phyloP scores from a whole-genome alignment of 1,284 basidiomycete species.

The Ustilago trichophora region DNA sequence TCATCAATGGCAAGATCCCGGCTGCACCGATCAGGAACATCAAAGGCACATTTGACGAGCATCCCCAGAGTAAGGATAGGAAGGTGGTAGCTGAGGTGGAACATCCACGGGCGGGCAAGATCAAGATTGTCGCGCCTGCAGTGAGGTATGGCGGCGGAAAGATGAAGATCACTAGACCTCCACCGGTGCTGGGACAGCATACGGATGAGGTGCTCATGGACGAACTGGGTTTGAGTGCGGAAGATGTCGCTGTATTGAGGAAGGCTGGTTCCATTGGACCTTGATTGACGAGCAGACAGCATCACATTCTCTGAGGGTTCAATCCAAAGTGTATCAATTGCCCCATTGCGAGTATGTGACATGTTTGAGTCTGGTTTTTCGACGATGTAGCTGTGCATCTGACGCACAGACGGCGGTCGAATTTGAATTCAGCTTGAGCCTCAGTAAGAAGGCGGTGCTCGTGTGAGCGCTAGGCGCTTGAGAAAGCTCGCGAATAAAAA shows the following conservation, averaged over 20 bases:
- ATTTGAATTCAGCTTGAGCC: no score
- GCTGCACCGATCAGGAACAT: slow-evolving; percentile 81
- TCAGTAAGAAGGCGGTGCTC: no score
- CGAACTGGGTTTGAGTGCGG: slow-evolving; percentile 76
- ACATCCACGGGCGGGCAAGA: slow-evolving; percentile 76
- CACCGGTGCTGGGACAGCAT: slow-evolving; percentile 67
- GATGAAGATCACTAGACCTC: slow-evolving; percentile 60
- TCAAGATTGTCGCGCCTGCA: slow-evolving; percentile 86
- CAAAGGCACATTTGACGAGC: slow-evolving; percentile 80
- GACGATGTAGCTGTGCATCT: no score
- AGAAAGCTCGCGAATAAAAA: no score
- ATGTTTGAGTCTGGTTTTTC: no score
- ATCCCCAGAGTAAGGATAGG: slow-evolving; percentile 82
- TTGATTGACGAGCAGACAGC: no score
- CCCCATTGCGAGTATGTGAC: no score
- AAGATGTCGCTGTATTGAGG: slow-evolving; percentile 72
- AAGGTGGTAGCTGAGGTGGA: slow-evolving; percentile 74
- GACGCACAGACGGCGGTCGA: no score
- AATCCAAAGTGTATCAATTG: no score
- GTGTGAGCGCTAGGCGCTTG: no score
- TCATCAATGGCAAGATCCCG: slow-evolving; percentile 53
- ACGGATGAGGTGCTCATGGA: slow-evolving; percentile 66
- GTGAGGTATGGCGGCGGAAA: slow-evolving; percentile 86
- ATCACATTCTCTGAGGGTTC: no score
- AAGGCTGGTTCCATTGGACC: slow-evolving; percentile 47